Base-by-base conservation (phyloP, 1,284 basidiomycete species). In the Cutaneotrichosporon cyanovorans region DNA sequence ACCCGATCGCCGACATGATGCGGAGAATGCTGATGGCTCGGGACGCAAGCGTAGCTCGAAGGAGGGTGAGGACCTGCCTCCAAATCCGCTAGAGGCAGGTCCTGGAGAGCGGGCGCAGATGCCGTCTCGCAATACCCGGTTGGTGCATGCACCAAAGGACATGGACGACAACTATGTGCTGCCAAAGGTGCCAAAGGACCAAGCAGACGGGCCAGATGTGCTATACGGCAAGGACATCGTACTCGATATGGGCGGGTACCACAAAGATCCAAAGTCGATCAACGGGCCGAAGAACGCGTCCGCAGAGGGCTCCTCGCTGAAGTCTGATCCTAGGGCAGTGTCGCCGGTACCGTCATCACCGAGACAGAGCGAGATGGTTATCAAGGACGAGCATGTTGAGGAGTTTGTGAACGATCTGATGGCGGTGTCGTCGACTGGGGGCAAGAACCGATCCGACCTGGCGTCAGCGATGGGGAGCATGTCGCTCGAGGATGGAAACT, bases 121-220 rank as follows among this genome's bases (percentile, higher is more conserved):
- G 30, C 64, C 65, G 5, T 22, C 37, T 4, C 48, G 56, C 18
- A 51, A 69, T 50, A 45, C 51, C 35, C 56, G 51, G 31, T 48
- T 69, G 14, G 31, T 23, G 4, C 18, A 46, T 38, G 31, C 48
- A 15, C 16, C n/a, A 3, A 44, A 50, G 28, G 37, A 39, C 12
- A 47, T 56, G 37, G 60, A 72, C 21, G 79, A 77, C 8, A 81
- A 84, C 48, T 76, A 77, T 19, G 73, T 75, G 2, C 64, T 85
- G 23, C 77, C 77, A 10, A 63, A 71, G 35, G 59, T 78, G 16
- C 63, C 69, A 45, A 61, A 74, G 16, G 74, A 77, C 12, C 69
- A 75, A 18, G 73, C 74, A 9, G 76, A 81, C 49, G 75, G 77
- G 37, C 83, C 84, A 18, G 77, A 79, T 5, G 78, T 89, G 1